phyloP scores from a whole-genome alignment of 441 rosid species.

The Daphne laureola region DNA sequence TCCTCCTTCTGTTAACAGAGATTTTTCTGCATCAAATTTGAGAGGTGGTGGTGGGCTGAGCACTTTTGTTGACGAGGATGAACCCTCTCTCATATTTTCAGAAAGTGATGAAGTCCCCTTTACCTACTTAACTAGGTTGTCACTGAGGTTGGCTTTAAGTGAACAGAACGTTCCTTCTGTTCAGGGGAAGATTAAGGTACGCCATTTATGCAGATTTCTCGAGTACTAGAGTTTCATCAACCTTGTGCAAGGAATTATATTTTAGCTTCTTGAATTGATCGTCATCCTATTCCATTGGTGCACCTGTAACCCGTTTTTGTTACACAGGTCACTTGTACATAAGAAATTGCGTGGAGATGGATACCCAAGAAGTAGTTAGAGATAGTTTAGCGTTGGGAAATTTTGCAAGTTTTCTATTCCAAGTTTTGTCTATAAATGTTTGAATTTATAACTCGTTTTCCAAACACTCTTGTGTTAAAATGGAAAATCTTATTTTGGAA shows the following conservation, averaged over 20 bases:
- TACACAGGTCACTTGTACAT: not conserved
- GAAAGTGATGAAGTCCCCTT: slow-evolving; percentile 65
- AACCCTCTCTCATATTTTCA: slow-evolving; percentile 42
- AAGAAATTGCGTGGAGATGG: not conserved
- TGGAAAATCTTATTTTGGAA: no score
- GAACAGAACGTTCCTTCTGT: slow-evolving; percentile 42
- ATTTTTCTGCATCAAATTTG: slow-evolving; percentile 18
- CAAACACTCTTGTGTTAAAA: no score
- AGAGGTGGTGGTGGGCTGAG: slow-evolving; percentile 19
- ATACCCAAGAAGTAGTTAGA: no score
- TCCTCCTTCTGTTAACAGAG: slow-evolving; percentile 21
- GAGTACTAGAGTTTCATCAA: not conserved
- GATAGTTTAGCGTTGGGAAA: no score
- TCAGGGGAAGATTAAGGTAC: slow-evolving; percentile 76
- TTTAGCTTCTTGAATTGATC: not conserved
- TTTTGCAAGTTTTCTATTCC: no score
- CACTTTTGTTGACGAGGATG: slow-evolving; percentile 38
- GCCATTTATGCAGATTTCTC: slow-evolving; percentile 8
- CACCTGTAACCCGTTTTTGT: not conserved
- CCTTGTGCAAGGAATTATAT: slow-evolving; percentile 1
- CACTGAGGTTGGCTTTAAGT: slow-evolving; percentile 67
- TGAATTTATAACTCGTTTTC: no score
- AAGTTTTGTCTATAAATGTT: no score
- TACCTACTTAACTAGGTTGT: slow-evolving; percentile 80
- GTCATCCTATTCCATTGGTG: not conserved